phyloP scores from a whole-genome alignment of 2,329 filamentous ascomycete species.

The Pseudogymnoascus sp. region DNA sequence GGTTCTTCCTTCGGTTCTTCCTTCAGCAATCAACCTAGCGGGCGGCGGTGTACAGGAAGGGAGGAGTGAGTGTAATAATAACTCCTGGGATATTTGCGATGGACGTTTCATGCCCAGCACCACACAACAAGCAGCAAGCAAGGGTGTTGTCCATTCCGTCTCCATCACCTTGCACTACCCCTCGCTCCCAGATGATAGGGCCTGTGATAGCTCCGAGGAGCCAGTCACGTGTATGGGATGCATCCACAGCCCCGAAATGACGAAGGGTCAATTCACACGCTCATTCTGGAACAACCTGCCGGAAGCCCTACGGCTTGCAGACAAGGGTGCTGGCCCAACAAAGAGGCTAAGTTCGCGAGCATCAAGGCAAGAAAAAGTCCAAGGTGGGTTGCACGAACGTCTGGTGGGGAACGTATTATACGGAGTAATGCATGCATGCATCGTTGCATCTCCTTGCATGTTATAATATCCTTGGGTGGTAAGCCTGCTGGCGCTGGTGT shows the following conservation, averaged over 20 bases:
- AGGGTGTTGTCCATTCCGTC: not conserved
- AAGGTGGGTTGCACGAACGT: not conserved
- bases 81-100: not conserved
- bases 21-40: not conserved
- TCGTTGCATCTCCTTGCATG: conserved; percentile 4
- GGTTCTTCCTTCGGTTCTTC: conserved; percentile 5
- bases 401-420: not conserved
- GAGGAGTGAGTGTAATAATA: not conserved
- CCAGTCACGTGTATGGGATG: not conserved
- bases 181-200: not conserved
- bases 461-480: conserved; percentile 5
- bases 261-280: not conserved
- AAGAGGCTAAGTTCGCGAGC: not conserved
- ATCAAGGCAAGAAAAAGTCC: not conserved
- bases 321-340: not conserved
- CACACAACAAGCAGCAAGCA: not conserved
- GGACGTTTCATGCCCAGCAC: not conserved
- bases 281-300: not conserved
- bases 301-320: not conserved
- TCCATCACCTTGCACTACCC: not conserved
- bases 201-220: not conserved
- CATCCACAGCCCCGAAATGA: not conserved
- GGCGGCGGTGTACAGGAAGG: not conserved
- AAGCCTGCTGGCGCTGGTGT: conserved; percentile 5
- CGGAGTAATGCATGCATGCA: conserved; percentile 1